Evolutionary conservation across 371 early-diverging fungal genomes (phyloP).

Genomic region (Rhizopus stolonifer): DNA sequence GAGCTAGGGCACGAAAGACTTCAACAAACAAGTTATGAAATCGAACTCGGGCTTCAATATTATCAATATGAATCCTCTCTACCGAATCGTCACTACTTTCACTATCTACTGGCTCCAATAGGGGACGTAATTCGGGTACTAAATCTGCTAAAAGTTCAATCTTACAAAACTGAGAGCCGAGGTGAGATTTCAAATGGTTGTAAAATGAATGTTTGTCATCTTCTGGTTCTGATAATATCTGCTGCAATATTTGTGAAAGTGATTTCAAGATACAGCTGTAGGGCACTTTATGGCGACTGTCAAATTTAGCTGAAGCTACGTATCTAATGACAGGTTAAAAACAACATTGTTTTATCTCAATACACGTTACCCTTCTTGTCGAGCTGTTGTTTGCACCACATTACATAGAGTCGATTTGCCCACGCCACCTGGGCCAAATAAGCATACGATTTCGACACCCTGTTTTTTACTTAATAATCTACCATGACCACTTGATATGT

Average conservation of each 20-base stretch:
- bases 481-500: conserved; percentile 29
- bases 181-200: conserved; percentile 28
- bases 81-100: conserved; percentile 16
- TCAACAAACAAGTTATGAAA: conserved; percentile 46
- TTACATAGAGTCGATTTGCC: conserved; percentile 46
- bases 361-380: conserved; percentile 38
- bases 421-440: conserved; percentile 44
- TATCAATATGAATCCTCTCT: conserved; percentile 30
- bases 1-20: conserved; percentile 40
- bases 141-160: conserved; percentile 34
- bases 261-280: conserved; percentile 39
- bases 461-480: conserved; percentile 12
- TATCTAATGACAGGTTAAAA: conserved; percentile 17
- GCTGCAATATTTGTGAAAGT: conserved; percentile 44
- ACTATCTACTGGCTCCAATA: conserved; percentile 27
- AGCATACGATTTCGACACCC: conserved; percentile 30
- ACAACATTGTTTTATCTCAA: no score
- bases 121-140: conserved; percentile 42
- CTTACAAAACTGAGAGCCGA: conserved; percentile 40
- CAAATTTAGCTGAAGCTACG: conserved; percentile 42
- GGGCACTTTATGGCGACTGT: conserved; percentile 39
- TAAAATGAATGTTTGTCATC: conserved; percentile 40
- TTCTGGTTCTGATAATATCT: conserved; percentile 43
- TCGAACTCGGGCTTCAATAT: conserved; percentile 39
- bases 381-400: conserved; percentile 36